A percentile compares a stretch with the other conserved stretches of the same genome.
phyloP scores from a whole-genome alignment of 768 basidiomycete species.

The Scleroderma bovista region DNA sequence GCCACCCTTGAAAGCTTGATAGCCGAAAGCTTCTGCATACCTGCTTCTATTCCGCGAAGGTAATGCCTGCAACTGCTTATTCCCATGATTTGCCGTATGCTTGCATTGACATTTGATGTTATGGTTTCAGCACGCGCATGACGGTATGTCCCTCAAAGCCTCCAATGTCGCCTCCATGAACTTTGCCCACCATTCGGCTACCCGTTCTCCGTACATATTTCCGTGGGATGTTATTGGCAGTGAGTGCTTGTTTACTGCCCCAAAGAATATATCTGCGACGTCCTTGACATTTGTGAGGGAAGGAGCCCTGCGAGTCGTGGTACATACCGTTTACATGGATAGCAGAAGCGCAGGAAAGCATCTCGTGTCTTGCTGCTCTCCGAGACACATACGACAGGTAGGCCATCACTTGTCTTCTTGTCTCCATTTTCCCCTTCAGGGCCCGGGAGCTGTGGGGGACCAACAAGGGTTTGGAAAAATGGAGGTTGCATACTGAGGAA shows the following conservation, averaged over 20 bases:
- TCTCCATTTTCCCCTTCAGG: background rate
- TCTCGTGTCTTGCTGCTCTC: conserved; percentile 20
- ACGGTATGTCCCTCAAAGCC: conserved; percentile 15
- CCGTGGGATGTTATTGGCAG: no score
- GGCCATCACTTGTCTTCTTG: conserved; percentile 10
- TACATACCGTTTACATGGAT: conserved; percentile 16
- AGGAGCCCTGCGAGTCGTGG: no score
- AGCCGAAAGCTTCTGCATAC: conserved; percentile 10
- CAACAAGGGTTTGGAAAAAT: conserved; percentile 29
- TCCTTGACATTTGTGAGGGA: conserved; percentile 8
- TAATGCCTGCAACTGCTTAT: background rate
- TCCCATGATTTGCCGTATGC: background rate
- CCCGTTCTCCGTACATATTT: background rate
- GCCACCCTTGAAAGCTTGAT: conserved; percentile 9
- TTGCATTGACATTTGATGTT: background rate
- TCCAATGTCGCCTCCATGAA: conserved; percentile 11
- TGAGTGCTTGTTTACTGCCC: no score
- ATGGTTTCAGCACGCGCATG: conserved; percentile 10
- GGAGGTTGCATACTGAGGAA: conserved; percentile 31
- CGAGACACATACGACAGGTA: conserved; percentile 15
- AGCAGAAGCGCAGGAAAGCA: conserved; percentile 23
- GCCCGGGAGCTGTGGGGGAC: conserved; percentile 19
- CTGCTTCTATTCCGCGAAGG: conserved; percentile 1
- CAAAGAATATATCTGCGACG: no score
- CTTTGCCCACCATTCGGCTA: conserved; percentile 16